These are phyloP conservation scores for Colletotrichum musae DNA, from an alignment of 2,329 filamentous ascomycete genomes.

Conservation along the genomic window DNA sequence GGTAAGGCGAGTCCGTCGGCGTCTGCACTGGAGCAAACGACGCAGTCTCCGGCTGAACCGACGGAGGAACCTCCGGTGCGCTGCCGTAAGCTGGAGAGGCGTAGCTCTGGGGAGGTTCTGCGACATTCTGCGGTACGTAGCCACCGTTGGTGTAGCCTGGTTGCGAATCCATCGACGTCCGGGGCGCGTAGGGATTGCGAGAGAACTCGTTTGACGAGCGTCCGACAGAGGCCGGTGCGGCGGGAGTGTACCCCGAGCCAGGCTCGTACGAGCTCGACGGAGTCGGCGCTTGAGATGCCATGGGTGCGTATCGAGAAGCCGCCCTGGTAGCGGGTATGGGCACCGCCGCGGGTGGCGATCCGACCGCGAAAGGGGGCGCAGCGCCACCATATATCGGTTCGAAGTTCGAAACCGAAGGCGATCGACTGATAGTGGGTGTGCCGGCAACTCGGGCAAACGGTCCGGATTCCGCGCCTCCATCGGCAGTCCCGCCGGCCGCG, in stretches of 20 bases:
- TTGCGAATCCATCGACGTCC: constrained; percentile 60
- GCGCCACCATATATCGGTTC: constrained; percentile 78
- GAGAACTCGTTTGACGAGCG: constrained; percentile 50
- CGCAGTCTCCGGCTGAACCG: constrained; percentile 1
- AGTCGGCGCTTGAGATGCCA: constrained; percentile 47
- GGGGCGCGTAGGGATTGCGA: constrained; percentile 47
- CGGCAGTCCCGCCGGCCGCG: constrained; percentile 69
- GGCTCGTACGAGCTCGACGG: constrained; percentile 47
- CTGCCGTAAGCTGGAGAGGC: constrained; percentile 36
- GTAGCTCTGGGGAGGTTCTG: constrained; percentile 50
- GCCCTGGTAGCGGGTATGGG: constrained; percentile 57
- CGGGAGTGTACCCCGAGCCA: constrained; percentile 42
- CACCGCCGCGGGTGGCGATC: constrained; percentile 51
- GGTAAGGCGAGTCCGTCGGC: constrained; percentile 34
- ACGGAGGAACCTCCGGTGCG: constrained; percentile 5
- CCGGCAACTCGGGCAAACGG: constrained; percentile 87
- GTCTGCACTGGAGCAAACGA: constrained; percentile 26
- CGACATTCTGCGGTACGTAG: constrained; percentile 51
- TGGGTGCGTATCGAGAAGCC: constrained; percentile 66
- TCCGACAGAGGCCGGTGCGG: constrained; percentile 44
- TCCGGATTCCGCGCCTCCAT: constrained; percentile 73
- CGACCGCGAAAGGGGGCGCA: constrained; percentile 50
- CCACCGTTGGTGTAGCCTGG: constrained; percentile 45
- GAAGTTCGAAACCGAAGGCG: constrained; percentile 78
- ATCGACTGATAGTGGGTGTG: constrained; percentile 81